Evolutionary conservation across 768 basidiomycete species (phyloP), one percentile per base, ranked within the genome.

Genomic region (Dacryopinax primogenitus): DNA sequence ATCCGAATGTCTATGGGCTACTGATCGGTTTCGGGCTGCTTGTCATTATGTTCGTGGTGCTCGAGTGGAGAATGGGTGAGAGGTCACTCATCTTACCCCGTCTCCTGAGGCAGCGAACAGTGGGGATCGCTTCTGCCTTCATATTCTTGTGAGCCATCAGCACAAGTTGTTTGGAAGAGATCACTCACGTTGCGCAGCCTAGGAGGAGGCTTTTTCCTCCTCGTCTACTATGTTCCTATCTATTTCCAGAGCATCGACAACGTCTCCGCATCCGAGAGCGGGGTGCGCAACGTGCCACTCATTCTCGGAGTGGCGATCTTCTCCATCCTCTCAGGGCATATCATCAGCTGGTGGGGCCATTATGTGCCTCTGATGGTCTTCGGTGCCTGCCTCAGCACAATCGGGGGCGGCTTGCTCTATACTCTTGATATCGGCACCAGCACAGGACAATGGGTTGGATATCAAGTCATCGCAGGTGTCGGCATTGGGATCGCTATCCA

Each of bases 211-310:
- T 58, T 58, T 30, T 58, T 58, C 51, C 51, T 58, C 30, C 51
- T 58, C 13, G 51, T 58, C 9, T 58, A 58, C 51, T 58, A 58
- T 18, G 51, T 58, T 18, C 51, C 51, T 15, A 30, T 58, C 51
- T 58, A 58, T 30, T 58, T 58, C 51, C 51, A 58, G 18, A 58
- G 51, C 33, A 51, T 68, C 26, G 51, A 58, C 51, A 58, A 58
- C 30, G 51, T 58, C 51, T 58, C 51, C 9, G 51, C 51, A 11
- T 58, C 51, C 21, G 51, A 58, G 51, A 58, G 51, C 51, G 51
- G 51, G 3, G 51, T 58, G 13, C 51, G 51, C 13, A 58, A 58
- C 21, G 51, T 58, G 26, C 51, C 51, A 18, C 51, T 58, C 26
- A 58, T 58, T 18, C 51, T 58, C 21, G 51, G 13, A 11, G 26